phyloP scores from a whole-genome alignment of 306 rosid species.

The Castanopsis chinensis region DNA sequence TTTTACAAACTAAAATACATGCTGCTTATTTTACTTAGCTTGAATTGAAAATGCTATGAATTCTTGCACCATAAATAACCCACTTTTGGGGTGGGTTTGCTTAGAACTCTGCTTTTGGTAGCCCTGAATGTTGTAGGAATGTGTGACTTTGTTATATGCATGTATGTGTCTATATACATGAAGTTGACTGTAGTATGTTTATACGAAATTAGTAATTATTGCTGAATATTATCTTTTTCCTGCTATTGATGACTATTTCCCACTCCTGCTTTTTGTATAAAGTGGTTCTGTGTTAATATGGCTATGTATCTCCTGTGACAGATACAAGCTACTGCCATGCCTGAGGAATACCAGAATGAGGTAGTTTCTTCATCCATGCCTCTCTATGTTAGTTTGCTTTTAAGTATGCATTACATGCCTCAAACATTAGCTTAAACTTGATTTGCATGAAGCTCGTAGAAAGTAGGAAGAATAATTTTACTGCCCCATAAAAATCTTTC shows the following conservation, averaged over 20 bases:
- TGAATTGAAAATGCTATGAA: neutral
- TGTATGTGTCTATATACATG: neutral
- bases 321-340: conserved; percentile 49
- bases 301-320: conserved; percentile 25
- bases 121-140: neutral
- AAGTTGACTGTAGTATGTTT: neutral
- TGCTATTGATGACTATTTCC: conserved; percentile 4
- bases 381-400: neutral
- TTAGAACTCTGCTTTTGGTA: neutral
- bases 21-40: neutral
- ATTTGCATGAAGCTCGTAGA: neutral
- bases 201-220: neutral
- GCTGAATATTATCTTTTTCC: neutral
- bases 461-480: neutral
- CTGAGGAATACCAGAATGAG: conserved; percentile 50
- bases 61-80: neutral
- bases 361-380: conserved; percentile 30
- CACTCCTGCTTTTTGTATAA: neutral
- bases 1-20: neutral
- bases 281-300: conserved; percentile 1
- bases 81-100: neutral
- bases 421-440: neutral
- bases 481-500: neutral
- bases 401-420: neutral
- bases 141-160: neutral